Percentiles rank a stretch among this genome's conserved stretches.
phyloP scores from a whole-genome alignment of 805 yeast species.

The Metschnikowia shivogae region DNA sequence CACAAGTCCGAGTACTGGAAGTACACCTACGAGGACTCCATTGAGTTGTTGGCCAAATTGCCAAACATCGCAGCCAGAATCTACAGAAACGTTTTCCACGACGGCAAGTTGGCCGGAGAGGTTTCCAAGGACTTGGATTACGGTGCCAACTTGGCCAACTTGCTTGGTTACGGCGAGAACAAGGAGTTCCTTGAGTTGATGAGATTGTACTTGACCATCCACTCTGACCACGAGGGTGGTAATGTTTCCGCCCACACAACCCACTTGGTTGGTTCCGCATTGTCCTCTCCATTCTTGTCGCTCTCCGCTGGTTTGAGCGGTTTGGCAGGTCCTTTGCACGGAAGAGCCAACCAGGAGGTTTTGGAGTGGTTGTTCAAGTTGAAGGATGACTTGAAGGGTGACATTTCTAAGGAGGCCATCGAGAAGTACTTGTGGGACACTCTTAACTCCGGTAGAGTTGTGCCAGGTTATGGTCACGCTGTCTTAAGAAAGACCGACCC shows the following conservation, averaged over 20 bases:
- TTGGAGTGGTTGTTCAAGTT: constrained; percentile 66
- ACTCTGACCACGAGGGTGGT: constrained; percentile 83
- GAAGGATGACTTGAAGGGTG: constrained; percentile 63
- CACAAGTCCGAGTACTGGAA: constrained; percentile 73
- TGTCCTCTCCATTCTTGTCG: constrained; percentile 71
- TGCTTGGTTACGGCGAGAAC: constrained; percentile 58
- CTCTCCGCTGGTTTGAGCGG: constrained; percentile 79
- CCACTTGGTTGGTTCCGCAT: constrained; percentile 77
- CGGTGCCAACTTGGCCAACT: constrained; percentile 65
- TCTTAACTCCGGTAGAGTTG: constrained; percentile 69
- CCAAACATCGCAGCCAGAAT: constrained; percentile 74
- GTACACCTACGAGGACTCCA: constrained; percentile 65
- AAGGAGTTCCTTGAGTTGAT: constrained; percentile 63
- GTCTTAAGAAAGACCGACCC: constrained; percentile 83
- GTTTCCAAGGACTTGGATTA: constrained; percentile 58
- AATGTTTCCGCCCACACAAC: constrained; percentile 80
- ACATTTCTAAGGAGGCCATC: constrained; percentile 48
- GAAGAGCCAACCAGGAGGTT: constrained; percentile 83
- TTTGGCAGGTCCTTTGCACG: constrained; percentile 83
- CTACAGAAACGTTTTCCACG: constrained; percentile 57
- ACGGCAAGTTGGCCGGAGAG: constrained; percentile 52
- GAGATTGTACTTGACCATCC: constrained; percentile 69
- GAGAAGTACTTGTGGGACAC: constrained; percentile 68
- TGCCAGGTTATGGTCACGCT: constrained; percentile 89
- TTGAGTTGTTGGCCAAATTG: constrained; percentile 66